Percentiles rank a stretch among this genome's conserved stretches.
phyloP scores from a whole-genome alignment of 805 yeast genomes.

The Pichia sporocuriosa region DNA sequence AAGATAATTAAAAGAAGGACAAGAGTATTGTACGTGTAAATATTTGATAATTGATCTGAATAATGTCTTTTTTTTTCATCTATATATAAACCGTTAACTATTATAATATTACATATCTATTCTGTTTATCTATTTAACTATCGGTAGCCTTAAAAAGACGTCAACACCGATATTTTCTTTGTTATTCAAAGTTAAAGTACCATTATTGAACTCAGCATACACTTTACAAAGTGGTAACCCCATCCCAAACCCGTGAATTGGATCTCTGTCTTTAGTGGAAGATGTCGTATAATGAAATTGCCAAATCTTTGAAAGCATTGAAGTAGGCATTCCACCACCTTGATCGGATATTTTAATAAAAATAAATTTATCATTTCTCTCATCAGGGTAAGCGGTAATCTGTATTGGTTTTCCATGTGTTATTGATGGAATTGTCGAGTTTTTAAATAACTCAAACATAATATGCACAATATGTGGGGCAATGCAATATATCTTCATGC shows the following conservation, averaged over 20 bases:
- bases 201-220: slow-evolving; percentile 23
- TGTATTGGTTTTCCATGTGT: slow-evolving; percentile 16
- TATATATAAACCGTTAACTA: background rate
- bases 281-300: slow-evolving; percentile 29
- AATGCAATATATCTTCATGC: slow-evolving; percentile 18
- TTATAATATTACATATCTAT: background rate
- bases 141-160: slow-evolving; percentile 21
- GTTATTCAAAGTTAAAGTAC: slow-evolving; percentile 19
- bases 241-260: slow-evolving; percentile 30
- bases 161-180: slow-evolving; percentile 22
- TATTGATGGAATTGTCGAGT: slow-evolving; percentile 27
- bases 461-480: slow-evolving; percentile 27
- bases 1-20: slow-evolving; percentile 30
- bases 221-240: slow-evolving; percentile 28
- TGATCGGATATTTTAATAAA: slow-evolving; percentile 22
- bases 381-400: slow-evolving; percentile 11
- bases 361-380: slow-evolving; percentile 6
- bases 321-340: slow-evolving; percentile 27
- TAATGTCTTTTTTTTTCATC: background rate
- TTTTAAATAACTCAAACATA: slow-evolving; percentile 27
- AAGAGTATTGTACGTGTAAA: slow-evolving; percentile 24
- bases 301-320: slow-evolving; percentile 21
- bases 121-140: background rate
- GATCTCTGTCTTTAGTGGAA: slow-evolving; percentile 18
- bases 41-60: too few species aligned